A percentile compares a stretch with the other conserved stretches of the same genome.
phyloP scores from a whole-genome alignment of 352 stramenopile species.

The Phytophthora kernoviae region DNA sequence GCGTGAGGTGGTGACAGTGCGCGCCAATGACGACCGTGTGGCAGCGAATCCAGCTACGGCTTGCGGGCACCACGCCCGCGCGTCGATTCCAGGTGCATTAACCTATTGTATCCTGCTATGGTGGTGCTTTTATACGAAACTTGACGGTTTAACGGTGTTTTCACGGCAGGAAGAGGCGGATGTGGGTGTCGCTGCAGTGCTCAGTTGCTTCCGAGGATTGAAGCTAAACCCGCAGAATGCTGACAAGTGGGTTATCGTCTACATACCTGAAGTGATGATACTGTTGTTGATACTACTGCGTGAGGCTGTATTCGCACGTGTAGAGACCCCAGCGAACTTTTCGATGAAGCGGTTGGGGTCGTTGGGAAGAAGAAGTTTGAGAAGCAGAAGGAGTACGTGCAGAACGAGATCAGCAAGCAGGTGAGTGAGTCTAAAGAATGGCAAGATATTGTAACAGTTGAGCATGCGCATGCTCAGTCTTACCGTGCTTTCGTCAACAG shows the following conservation, averaged over 20 bases:
- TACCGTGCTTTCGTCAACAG: slow-evolving; percentile 16
- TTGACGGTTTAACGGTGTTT: slow-evolving; percentile 6
- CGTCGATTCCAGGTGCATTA: slow-evolving; percentile 74
- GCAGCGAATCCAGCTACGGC: slow-evolving; percentile 78
- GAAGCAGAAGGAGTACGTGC: slow-evolving; percentile 78
- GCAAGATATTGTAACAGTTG: background rate
- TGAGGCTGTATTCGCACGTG: slow-evolving; percentile 2
- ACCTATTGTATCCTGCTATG: background rate
- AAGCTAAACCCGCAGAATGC: slow-evolving; percentile 51
- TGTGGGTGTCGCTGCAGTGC: slow-evolving; percentile 74
- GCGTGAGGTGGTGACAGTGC: background rate
- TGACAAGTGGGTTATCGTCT: slow-evolving; percentile 37
- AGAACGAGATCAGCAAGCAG: slow-evolving; percentile 65
- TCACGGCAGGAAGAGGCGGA: slow-evolving; percentile 78
- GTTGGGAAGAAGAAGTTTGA: slow-evolving; percentile 84
- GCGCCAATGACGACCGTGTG: slow-evolving; percentile 73
- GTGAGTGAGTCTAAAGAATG: slow-evolving; percentile 16
- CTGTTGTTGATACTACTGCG: background rate
- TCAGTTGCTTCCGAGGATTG: slow-evolving; percentile 79
- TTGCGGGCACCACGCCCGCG: slow-evolving; percentile 77
- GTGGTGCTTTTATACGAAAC: background rate
- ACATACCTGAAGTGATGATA: background rate
- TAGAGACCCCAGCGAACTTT: slow-evolving; percentile 75
- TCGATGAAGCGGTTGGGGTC: slow-evolving; percentile 70
- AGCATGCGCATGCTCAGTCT: background rate